Base-by-base conservation (phyloP, 371 early-diverging fungal genomes). In the Basidiobolus heterosporus region DNA sequence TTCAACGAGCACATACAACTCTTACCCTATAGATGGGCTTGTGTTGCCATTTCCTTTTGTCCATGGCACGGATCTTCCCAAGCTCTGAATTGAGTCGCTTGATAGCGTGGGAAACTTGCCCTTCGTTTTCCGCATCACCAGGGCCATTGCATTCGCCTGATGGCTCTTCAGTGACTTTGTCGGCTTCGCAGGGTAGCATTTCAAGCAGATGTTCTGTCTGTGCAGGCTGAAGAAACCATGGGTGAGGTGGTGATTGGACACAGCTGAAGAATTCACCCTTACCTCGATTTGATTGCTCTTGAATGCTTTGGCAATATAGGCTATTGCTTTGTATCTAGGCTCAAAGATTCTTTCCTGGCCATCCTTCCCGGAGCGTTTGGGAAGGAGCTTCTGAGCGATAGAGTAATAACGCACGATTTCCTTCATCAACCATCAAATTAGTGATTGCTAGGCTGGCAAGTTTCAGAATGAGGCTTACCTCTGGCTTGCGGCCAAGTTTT, bases 31-130 rank as follows among this genome's bases (percentile, higher is more conserved):
- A 83, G 13, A 64, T 58, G 0, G 75, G 74, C 19, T 76, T 67
- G 49, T 83, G 84, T 21, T 81, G 79, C 74, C 74, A 74, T 13
- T 57, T 59, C 9, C 74, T 71, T 47, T 69, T 75, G 47, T 82
- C 83, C 1, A 58, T 46, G 16, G 53, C 49, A 22, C 67, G 58
- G 36, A 80, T 63, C 16, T 67, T 55, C 8, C 51, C 49, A 8
- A 83, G 49, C 14, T 67, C 67, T 2, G 30, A 30, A 9, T 30
- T 30, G 5, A 30, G 9, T 9, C 9, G 3, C 9, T 9, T 30
- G 30, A 30, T 30, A 3, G 30, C 30, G 5, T 9, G 5, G 30
- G 30, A 30, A 9, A 30, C 30, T 30, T 5, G 30, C 30, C 30
- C 30, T 9, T 30, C 30, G 30, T 30, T 30, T 9, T 30, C 30